Evolutionary conservation across 2,329 filamentous ascomycete species (phyloP), one percentile per base, ranked within the genome.

Genomic region (Cladosporium oxysporum): DNA sequence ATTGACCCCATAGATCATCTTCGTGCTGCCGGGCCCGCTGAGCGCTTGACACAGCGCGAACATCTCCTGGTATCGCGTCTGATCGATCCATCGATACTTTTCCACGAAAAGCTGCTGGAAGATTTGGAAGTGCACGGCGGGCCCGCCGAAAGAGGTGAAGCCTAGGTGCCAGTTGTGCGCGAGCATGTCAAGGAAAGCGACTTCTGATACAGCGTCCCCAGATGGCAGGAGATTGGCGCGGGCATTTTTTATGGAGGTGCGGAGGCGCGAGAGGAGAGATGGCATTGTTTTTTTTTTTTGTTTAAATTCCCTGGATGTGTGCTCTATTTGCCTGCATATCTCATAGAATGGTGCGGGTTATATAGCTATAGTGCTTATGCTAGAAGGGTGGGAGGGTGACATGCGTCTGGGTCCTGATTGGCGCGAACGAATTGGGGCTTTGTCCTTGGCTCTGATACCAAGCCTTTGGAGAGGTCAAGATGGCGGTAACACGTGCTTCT

Each of bases 1-100:
- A 44, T 87, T 86, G 49, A 92, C 86, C 66, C 85, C 90, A 67
- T 90, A 91, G 0, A 86, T 74, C 87, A 92, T 89, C 85, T 92
- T 92, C 1, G 90, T 91, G 68, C 86, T 89, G 0, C 71, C 89
- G 0, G 90, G 90, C 0, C 90, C 90, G 0, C 87, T 87, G 2
- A 91, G 80, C 1, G 87, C 87, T 77, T 92, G 89, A 21, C 84
- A 86, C 55, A 92, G 78, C 29, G 87, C 88, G 75, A 92, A 92
- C 0, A 92, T 82, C 72, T 92, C 90, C 75, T 90, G 87, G 76
- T 89, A 91, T 66, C 87, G 83, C 71, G 90, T 87, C 63, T 91
- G 88, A 74, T 91, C 87, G 29, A 91, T 83, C 90, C 90, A 92
- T 72, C 80, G 75, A 49, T 83, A 75, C 55, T 85, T 83, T 18